Evolutionary conservation across 192 early-diverging fungal species (phyloP), one percentile per base, ranked within the genome.

Genomic region (Fimicolochytrium jonesii): DNA sequence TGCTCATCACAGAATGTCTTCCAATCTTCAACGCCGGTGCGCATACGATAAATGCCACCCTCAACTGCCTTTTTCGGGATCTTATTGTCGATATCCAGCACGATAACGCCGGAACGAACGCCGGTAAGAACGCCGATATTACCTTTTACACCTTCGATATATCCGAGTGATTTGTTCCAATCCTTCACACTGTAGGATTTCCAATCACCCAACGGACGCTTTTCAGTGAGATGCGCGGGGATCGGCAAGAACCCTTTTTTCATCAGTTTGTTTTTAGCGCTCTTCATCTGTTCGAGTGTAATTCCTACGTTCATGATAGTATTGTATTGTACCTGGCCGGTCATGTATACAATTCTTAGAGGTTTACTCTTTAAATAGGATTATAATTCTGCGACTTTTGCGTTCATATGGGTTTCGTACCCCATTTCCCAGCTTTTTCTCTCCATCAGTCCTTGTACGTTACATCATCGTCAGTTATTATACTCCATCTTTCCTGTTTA

Each of bases 1-100:
- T 22, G 53, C n/a, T 10, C 28, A 18, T 31, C 20, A 46, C 34
- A 44, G 18, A 61, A 26, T 30, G 10, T 26, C 6, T 61, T 48
- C 59, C 59, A 61, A 34, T 61, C 59, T 6, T 61, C 28, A 31
- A 50, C 4, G 11, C 59, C 46, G 9, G 42, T 53, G 22, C 22
- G 7, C 17, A 6, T 17, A 9, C 59, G 10, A 33, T 61, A 61
- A 4, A 61, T n/a, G n/a, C n/a, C n/a, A n/a, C n/a, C n/a, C n/a
- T n/a, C n/a, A n/a, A n/a, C n/a, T n/a, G 41, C 11, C 30, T 49
- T 9, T 15, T n/a, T 45, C 11, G 56, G 13, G 7, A 28, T 9
- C 41, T 58, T 58, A n/a, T 58, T 58, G 26, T 58, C 56, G 25
- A 58, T 26, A 45, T 58, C 37, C 18, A 58, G 7, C 18, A 58